Percentiles rank a stretch among this genome's conserved stretches.
These are phyloP conservation scores for Gossypium anomalum DNA, from an alignment of 345 rosid species.

Conservation along the genomic window DNA sequence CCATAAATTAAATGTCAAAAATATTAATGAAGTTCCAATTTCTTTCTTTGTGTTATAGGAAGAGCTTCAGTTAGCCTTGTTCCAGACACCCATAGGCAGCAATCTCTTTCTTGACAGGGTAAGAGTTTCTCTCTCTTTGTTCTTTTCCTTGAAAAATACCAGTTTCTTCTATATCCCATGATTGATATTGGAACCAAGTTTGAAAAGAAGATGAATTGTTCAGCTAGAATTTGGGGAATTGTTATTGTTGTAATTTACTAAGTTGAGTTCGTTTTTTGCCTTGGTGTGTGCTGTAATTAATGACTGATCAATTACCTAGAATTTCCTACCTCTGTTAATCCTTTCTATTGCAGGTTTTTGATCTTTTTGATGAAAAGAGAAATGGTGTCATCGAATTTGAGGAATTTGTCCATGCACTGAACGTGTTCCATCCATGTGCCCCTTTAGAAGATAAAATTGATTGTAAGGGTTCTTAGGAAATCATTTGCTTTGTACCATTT, in stretches of 20 bases:
- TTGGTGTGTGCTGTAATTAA: not conserved
- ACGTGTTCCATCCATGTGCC: slow-evolving; percentile 73
- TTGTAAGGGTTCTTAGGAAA: slow-evolving; percentile 46
- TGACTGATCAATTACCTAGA: not conserved
- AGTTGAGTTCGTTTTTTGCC: not conserved
- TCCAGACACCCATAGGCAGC: slow-evolving; percentile 54
- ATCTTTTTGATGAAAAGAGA: slow-evolving; percentile 82
- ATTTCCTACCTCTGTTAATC: not conserved
- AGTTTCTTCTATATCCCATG: not conserved
- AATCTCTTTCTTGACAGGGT: slow-evolving; percentile 90
- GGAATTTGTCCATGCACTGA: slow-evolving; percentile 72
- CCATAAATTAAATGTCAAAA: not conserved
- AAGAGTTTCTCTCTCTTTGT: slow-evolving; percentile 10
- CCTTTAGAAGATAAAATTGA: slow-evolving; percentile 70
- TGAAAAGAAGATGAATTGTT: not conserved
- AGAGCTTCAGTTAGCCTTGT: slow-evolving; percentile 75
- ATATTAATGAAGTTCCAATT: not conserved
- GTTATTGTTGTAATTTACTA: too few species aligned
- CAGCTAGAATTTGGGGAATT: not conserved
- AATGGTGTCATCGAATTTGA: slow-evolving; percentile 88
- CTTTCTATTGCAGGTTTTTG: slow-evolving; percentile 47
- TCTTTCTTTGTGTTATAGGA: slow-evolving; percentile 44
- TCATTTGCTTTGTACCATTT: not conserved
- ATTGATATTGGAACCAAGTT: not conserved
- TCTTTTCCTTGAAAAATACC: not conserved